Percentiles rank a stretch among this genome's conserved stretches.
phyloP scores from a whole-genome alignment of 2,329 filamentous ascomycete species.

The Huntiella savannae region DNA sequence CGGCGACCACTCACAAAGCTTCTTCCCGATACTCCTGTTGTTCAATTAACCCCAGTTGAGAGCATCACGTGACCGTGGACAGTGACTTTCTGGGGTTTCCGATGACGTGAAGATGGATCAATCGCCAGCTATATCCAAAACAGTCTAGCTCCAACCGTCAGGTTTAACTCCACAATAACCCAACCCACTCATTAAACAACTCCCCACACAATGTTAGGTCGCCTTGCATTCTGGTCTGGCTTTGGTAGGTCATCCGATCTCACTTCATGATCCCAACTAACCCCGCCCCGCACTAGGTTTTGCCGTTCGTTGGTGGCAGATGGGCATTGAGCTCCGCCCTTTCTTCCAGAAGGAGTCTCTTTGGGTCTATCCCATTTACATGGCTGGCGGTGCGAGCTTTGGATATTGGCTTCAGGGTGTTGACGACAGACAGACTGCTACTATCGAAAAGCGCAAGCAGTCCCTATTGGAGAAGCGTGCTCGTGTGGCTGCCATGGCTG shows the following conservation, averaged over 20 bases:
- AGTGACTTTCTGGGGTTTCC: too few relatives aligned
- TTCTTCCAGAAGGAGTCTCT: conserved; percentile 70
- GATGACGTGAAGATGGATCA: too few relatives aligned
- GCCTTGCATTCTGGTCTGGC: conserved; percentile 67
- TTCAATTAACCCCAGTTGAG: not conserved
- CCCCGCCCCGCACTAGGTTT: conserved; percentile 42
- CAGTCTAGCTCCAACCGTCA: not conserved
- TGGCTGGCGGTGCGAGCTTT: conserved; percentile 68
- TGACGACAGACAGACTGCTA: conserved; percentile 59
- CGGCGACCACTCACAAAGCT: not conserved
- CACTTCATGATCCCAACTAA: not conserved
- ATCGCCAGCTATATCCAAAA: not conserved
- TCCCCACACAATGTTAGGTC: conserved; percentile 34
- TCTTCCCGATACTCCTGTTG: not conserved
- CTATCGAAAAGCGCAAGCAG: conserved; percentile 62
- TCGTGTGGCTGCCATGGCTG: conserved; percentile 32
- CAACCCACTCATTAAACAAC: not conserved
- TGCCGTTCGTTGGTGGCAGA: conserved; percentile 83
- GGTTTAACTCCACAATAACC: not conserved
- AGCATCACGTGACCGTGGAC: too few relatives aligned
- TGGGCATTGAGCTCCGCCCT: conserved; percentile 95
- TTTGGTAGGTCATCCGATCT: conserved; percentile 49
- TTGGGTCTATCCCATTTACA: conserved; percentile 86
- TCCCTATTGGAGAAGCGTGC: conserved; percentile 75
- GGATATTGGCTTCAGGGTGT: conserved; percentile 94